Base-by-base conservation (phyloP, 495 filamentous ascomycete genomes). In the Talaromyces borbonicus region DNA sequence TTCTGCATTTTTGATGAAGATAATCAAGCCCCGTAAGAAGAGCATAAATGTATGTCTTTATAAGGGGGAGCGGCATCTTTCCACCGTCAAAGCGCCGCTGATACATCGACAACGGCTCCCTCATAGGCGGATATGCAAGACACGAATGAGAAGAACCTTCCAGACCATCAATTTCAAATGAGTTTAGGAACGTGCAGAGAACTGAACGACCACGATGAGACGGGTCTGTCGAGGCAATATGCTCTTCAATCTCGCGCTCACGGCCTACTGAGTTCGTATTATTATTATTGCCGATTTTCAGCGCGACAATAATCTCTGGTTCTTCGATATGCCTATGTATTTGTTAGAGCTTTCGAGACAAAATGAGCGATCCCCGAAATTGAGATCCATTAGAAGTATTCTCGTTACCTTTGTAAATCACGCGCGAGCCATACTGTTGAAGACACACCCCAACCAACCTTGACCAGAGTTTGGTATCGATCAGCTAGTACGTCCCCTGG, bases 391-490 rank as follows among this genome's bases (percentile, higher is more conserved):
- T 36, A 55, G 43, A 49, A 49, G 46, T 50, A 35, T 48, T 49
- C 52, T 53, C 30, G 31, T 19, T 44, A 44, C 41, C 26, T 5
- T 19, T 61, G 36, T 1, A 69, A 56, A 58, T 71, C 63, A n/a
- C 53, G 58, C 18, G 58, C 60, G 15, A 73, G 56, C 67, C 65
- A 77, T 24, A 69, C 60, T 5, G 71, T 75, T 8, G 71, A 74
- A 36, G 40, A 55, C 8, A 55, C 52, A 4, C 71, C 71, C 54
- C 56, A 73, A 16, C 71, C 69, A 31, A 77, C 52, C 49, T 77
- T 74, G n/a, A 56, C 61, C 7, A 67, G 31, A 11, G 66, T 55
- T 46, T 71, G 62, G 49, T 70, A 74, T 23, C 56, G 51, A 33
- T 52, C 38, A 9, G 63, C 46, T 47, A 72, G 61, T 8, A 69